Percentiles rank a stretch among this genome's conserved stretches.
Evolutionary conservation across 2,329 filamentous ascomycete genomes (phyloP).

Genomic region (Cordyceps farinosa): DNA sequence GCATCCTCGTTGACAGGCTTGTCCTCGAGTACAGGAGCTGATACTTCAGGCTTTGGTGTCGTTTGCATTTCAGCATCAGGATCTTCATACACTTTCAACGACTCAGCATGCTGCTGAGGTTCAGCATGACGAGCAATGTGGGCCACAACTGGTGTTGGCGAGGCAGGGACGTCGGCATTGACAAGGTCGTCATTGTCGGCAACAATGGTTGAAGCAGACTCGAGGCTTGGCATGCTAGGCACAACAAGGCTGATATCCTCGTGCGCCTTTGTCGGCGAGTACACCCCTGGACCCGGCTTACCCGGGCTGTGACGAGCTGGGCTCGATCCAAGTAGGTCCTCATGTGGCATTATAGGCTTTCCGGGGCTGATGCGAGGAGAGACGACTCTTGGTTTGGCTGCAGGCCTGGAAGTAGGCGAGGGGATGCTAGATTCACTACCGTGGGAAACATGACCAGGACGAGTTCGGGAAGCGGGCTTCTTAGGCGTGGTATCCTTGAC

Average conservation of each 20-base stretch:
- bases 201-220: constrained; percentile 28
- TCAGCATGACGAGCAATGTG: constrained; percentile 4
- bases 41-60: constrained; percentile 44
- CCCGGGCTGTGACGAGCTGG: constrained; percentile 43
- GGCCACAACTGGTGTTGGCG: constrained; percentile 20
- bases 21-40: constrained; percentile 54
- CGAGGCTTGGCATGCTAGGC: constrained; percentile 42
- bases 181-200: constrained; percentile 22
- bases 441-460: constrained; percentile 46
- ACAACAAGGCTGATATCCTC: constrained; percentile 54
- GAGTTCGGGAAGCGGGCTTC: constrained; percentile 43
- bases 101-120: constrained; percentile 8
- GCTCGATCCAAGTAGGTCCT: constrained; percentile 23
- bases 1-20: constrained; percentile 57
- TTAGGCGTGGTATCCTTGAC: constrained; percentile 51
- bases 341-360: constrained; percentile 13
- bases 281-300: constrained; percentile 28
- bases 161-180: background rate
- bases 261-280: constrained; percentile 46
- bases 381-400: background rate
- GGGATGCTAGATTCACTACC: constrained; percentile 49
- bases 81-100: constrained; percentile 59
- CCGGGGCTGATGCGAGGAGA: constrained; percentile 19
- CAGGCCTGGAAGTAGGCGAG: constrained; percentile 39
- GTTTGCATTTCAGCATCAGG: constrained; percentile 51